Evolutionary conservation across 305 asterid genomes (phyloP).

Genomic region (Fraxinus latifolia): DNA sequence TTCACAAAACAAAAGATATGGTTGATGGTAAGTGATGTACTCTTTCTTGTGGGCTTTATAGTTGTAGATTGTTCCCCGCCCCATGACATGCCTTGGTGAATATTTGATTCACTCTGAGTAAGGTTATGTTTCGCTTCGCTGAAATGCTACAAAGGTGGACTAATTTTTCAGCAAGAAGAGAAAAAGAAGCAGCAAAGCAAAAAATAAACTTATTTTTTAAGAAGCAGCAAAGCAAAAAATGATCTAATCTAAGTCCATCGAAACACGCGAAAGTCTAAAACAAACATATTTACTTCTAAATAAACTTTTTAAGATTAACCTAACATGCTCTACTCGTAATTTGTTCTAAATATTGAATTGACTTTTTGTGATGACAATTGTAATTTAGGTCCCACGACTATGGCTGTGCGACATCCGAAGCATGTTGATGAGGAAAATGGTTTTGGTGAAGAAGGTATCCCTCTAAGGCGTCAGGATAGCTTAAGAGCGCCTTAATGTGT

Average conservation of each 20-base stretch:
- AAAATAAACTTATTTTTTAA: too few relatives aligned
- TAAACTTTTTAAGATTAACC: not conserved
- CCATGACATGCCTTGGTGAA: not conserved
- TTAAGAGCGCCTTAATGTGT: conserved; percentile 44
- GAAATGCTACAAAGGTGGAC: not conserved
- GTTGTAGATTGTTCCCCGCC: not conserved
- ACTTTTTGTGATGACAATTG: not conserved
- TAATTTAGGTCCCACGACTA: conserved; percentile 36
- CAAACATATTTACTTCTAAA: not conserved
- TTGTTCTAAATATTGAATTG: not conserved
- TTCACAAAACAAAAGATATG: conserved; percentile 98
- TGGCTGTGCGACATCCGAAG: conserved; percentile 40
- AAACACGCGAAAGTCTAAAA: not conserved
- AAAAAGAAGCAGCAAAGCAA: not conserved
- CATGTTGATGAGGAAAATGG: conserved; percentile 59
- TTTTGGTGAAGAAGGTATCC: conserved; percentile 67
- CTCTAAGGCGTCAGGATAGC: conserved; percentile 75
- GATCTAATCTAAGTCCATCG: not conserved
- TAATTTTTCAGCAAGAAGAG: not conserved
- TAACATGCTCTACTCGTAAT: not conserved
- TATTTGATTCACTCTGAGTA: not conserved
- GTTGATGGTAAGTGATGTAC: conserved; percentile 50
- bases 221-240: not conserved
- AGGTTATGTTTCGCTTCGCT: not conserved
- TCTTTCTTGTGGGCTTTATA: not conserved